Base-by-base conservation (phyloP, 1,284 basidiomycete species). In the Tetrapyrgos nigripes region DNA sequence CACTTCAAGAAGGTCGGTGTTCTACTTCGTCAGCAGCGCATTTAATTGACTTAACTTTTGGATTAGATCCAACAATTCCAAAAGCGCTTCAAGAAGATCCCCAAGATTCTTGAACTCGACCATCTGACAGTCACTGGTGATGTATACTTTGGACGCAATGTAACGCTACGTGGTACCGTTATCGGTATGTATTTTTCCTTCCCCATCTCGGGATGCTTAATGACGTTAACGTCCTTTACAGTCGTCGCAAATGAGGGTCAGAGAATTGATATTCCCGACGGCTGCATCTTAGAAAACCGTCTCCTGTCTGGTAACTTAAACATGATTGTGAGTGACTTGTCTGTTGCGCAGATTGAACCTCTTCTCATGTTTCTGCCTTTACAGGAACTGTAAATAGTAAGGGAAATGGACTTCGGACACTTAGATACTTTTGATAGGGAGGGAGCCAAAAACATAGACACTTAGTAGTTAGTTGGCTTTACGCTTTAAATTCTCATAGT, bases 11-110 rank as follows among this genome's bases (percentile, higher is more conserved):
- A 93, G 84, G 83, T 84, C 37, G 24, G 58, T 46, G 29, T 23
- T 46, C 44, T 29, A 6, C 24, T 2, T 6, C 28, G 28, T 17
- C 17, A 27, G n/a, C 0, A 51, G 31, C 44, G 46, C 49, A 48
- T 40, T n/a, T 35, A 19, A 31, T 23, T 1, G 9, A 29, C 19
- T 56, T 13, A 50, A 19, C 11, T 48, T 24, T 27, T 52, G n/a
- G 19, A 50, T 78, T 82, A 95, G 92, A 97, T 98, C 57, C 91
- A 93, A 68, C 90, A 96, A 74, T 98, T 98, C 86, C 94, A 98
- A 82, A 96, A 96, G 79, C 86, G 95, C 50, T 97, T 97, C 90
- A 97, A 96, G 87, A 93, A 91, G 76, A 97, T 98, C 67, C 96
- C 97, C 52, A 91, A 91, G 75, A 93, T 97, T 66, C 80, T 93